Percentiles rank a stretch among this genome's conserved stretches.
These are phyloP conservation scores for Eragrostis tef DNA, from an alignment of 202 grass and related monocot species.

Conservation along the genomic window DNA sequence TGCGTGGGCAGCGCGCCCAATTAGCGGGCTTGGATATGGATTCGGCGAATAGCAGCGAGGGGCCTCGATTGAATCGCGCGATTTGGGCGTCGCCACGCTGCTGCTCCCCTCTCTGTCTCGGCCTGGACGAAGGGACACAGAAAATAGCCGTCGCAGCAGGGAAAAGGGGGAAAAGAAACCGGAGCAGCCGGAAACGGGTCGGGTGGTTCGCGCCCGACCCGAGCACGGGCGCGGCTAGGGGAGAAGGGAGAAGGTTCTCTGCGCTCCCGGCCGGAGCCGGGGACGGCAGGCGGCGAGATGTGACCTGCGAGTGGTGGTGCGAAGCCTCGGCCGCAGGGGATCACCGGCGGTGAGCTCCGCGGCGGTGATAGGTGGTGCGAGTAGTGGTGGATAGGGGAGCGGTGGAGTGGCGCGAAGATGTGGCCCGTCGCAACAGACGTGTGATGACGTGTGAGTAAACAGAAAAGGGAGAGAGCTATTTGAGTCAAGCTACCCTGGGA, in stretches of 20 bases:
- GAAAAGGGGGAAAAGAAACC: not conserved
- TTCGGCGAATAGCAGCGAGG: constrained; percentile 7
- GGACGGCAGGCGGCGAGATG: not conserved
- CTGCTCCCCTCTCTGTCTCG: constrained; percentile 9
- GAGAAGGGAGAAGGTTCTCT: not conserved
- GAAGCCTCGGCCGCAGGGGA: not conserved
- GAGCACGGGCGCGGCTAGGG: not conserved
- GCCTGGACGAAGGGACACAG: constrained; percentile 32
- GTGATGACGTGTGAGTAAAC: constrained; percentile 30
- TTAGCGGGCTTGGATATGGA: constrained; percentile 29
- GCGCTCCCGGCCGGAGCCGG: not conserved
- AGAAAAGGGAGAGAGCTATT: not conserved
- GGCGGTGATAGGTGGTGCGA: not conserved
- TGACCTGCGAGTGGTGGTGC: not conserved
- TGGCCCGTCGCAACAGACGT: constrained; percentile 33
- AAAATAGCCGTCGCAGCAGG: constrained; percentile 34
- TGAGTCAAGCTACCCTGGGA: rapidly evolving
- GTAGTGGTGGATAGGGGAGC: not conserved
- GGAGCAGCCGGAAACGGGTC: constrained; percentile 37
- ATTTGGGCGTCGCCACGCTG: constrained; percentile 48
- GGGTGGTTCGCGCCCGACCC: constrained; percentile 21
- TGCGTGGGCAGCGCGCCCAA: constrained; percentile 14
- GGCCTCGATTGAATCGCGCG: constrained; percentile 40
- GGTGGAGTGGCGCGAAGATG: constrained; percentile 26
- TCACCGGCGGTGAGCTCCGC: not conserved